phyloP scores from a whole-genome alignment of 768 basidiomycete species.

The Krasilnikovozyma curviuscula region DNA sequence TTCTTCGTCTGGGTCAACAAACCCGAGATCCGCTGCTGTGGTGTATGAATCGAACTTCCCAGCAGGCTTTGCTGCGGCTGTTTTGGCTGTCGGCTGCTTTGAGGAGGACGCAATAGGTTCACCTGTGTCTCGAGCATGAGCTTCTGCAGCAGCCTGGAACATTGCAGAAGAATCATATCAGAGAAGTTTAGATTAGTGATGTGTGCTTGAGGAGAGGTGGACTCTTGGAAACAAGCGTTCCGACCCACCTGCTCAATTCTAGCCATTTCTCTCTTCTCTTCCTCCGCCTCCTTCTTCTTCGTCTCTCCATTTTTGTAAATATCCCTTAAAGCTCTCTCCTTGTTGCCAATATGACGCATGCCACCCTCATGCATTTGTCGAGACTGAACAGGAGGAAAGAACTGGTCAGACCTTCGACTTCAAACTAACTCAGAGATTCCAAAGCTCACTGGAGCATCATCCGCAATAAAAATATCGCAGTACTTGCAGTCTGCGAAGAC shows the following conservation, averaged over 20 bases:
- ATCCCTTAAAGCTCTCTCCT: constrained; percentile 74
- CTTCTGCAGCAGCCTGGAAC: constrained; percentile 50
- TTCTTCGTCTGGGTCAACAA: constrained; percentile 13
- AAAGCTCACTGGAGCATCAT: constrained; percentile 46
- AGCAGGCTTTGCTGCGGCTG: constrained; percentile 21
- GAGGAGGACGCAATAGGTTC: constrained; percentile 18
- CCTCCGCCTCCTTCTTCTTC: constrained; percentile 61
- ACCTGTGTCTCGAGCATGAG: constrained; percentile 21
- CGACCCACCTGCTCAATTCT: constrained; percentile 51
- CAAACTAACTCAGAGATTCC: no score
- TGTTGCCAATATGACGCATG: constrained; percentile 79
- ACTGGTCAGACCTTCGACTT: neutral
- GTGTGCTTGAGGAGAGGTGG: neutral
- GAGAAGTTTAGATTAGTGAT: neutral
- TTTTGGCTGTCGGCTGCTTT: constrained; percentile 21
- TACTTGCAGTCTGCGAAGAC: constrained; percentile 93
- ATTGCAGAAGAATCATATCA: neutral
- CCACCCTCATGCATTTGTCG: constrained; percentile 82
- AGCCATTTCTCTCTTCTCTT: constrained; percentile 72
- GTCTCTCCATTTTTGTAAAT: constrained; percentile 76
- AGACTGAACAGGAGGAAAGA: constrained; percentile 35
- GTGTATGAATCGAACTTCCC: constrained; percentile 56
- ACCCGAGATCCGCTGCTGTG: constrained; percentile 45
- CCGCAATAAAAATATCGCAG: constrained; percentile 89
- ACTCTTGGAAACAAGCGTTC: constrained; percentile 12